Conservation (phyloP, 805 yeast genomes). For the Wickerhamiella dianesei region DNA sequence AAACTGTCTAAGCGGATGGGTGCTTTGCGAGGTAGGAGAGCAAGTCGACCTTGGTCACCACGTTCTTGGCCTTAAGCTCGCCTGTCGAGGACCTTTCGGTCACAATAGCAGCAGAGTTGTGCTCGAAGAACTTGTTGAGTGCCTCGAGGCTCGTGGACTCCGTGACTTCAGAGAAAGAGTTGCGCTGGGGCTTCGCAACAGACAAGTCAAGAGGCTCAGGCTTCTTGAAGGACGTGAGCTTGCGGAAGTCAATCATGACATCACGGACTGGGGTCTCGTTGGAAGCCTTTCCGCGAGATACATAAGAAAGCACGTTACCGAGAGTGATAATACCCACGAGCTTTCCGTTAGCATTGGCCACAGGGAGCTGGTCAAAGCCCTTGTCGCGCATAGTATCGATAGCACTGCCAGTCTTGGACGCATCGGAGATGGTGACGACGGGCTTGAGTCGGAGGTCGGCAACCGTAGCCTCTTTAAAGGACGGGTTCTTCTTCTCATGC, state of each 20-base stretch:
- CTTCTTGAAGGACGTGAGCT: conserved; percentile 41
- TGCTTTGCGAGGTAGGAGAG: conserved; percentile 33
- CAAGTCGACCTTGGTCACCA: conserved; percentile 79
- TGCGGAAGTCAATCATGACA: conserved; percentile 63
- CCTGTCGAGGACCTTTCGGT: conserved; percentile 37
- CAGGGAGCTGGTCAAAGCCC: conserved; percentile 80
- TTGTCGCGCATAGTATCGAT: conserved; percentile 57
- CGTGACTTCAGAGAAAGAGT: conserved; percentile 54
- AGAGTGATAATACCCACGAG: conserved; percentile 66
- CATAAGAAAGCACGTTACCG: conserved; percentile 52
- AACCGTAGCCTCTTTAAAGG: conserved; percentile 37
- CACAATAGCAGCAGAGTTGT: conserved; percentile 70
- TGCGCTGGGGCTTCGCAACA: conserved; percentile 19
- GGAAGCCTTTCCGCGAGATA: conserved; percentile 48
- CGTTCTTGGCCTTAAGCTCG: conserved; percentile 57
- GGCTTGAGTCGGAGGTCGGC: conserved; percentile 63
- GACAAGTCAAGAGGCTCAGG: conserved; percentile 38
- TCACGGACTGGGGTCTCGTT: conserved; percentile 41
- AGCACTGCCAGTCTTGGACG: conserved; percentile 49
- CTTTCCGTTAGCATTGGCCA: conserved; percentile 43
- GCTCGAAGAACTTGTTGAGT: conserved; percentile 68
- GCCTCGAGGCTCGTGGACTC: conserved; percentile 51
- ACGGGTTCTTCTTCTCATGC: conserved; percentile 31
- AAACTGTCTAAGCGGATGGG: conserved; percentile 2
- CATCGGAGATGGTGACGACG: conserved; percentile 55